Base-by-base conservation (phyloP, 2,329 filamentous ascomycete species). In the Fusarium tuaranense region DNA sequence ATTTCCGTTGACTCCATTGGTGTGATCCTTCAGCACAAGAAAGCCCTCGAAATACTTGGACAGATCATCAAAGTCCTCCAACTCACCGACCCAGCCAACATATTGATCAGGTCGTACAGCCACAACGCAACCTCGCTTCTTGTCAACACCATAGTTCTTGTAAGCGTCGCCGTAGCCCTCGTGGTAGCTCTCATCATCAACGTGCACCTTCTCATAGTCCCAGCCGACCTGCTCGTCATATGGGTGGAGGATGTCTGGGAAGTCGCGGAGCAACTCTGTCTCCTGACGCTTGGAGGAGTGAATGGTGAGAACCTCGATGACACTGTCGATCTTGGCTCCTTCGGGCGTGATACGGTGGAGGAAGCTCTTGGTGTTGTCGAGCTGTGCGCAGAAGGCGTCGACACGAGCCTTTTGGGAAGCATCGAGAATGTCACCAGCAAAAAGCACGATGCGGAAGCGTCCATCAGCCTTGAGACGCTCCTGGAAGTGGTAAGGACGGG, bases 101-200 rank as follows among this genome's bases (percentile, higher is more conserved):
- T 94, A 91, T 78, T 92, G 91, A 83, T 94, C 93, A 3, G 92
- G 93, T 59, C 93, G 81, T 2, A 91, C 83, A 2, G 92, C 83
- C 1, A 93, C 87, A 5, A 91, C 82, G 70, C 89, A 90, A 0
- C 92, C 92, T 22, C 81, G 81, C 63, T 87, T 83, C 39, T 74
- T 79, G 74, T 90, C 86, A 2, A 94, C 84, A 0, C 91, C 92
- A 67, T 91, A 92, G 5, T 85, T 86, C 66, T 87, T 83, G 76
- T 93, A 90, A 0, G 86, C 84, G 10, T 84, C 75, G 0, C 87
- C 87, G 63, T 87, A 81, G 0, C 87, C 87, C 76, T 90, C 87
- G 71, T 90, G 86, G 78, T 90, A 88, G 41, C 84, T 86, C 48
- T 83, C 78, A 48, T 87, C 87, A 70, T 92, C 90, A 1, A 86